phyloP scores from a whole-genome alignment of 1,284 basidiomycete species.

The Trichosporon coremiiforme region DNA sequence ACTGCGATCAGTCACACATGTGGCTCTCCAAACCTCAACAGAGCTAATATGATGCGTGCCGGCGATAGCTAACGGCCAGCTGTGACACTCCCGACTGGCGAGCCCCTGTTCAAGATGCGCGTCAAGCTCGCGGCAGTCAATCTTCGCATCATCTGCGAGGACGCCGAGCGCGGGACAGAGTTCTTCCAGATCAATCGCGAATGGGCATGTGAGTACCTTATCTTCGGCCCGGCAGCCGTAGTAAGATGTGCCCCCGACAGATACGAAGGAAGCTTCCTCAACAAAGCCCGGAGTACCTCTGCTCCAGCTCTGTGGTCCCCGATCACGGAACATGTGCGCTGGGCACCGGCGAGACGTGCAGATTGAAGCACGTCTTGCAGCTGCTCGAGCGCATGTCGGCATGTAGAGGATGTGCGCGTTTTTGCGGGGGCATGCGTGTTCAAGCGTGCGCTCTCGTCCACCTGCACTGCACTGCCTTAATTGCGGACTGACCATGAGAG shows the following conservation, averaged over 20 bases:
- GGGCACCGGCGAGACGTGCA: not conserved
- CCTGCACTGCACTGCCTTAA: not conserved
- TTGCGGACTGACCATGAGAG: not conserved
- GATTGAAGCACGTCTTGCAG: not conserved
- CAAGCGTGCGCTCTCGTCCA: not conserved
- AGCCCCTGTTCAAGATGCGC: slow-evolving; percentile 14
- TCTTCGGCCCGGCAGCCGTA: not conserved
- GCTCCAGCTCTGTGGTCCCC: not conserved
- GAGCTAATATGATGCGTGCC: too few species aligned
- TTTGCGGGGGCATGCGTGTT: not conserved
- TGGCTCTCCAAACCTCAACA: too few species aligned
- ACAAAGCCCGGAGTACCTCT: not conserved
- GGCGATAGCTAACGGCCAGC: not conserved
- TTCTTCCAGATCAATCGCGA: slow-evolving; percentile 15
- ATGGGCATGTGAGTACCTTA: slow-evolving; percentile 2
- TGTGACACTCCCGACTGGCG: not conserved
- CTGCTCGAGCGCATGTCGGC: not conserved
- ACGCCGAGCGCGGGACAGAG: slow-evolving; percentile 10
- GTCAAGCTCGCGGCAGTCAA: slow-evolving; percentile 11
- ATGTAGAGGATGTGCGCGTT: not conserved
- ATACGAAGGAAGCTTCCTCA: not conserved
- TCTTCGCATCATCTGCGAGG: slow-evolving; percentile 5
- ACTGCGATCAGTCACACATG: not conserved
- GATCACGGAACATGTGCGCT: not conserved
- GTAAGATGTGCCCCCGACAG: not conserved